Conservation (phyloP, 2,329 filamentous ascomycete genomes). For the Ustulina deusta region DNA sequence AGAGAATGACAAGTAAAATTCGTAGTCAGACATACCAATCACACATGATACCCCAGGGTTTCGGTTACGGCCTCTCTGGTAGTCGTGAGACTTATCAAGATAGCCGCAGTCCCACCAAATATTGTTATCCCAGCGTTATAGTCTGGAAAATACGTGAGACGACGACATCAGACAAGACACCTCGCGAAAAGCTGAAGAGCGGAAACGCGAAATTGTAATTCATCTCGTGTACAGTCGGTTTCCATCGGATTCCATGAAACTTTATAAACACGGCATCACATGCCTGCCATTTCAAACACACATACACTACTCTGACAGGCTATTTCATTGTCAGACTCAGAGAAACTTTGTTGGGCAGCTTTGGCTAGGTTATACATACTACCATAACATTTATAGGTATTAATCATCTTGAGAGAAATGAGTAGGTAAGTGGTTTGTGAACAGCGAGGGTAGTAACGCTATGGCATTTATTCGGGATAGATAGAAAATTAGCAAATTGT, state of each 20-base stretch:
- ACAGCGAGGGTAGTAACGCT: neutral
- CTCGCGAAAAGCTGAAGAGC: neutral
- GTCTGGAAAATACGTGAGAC: neutral
- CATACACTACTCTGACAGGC: neutral
- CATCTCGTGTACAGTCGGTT: neutral
- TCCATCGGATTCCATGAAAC: too few species aligned
- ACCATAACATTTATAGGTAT: too few species aligned
- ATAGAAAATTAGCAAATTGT: neutral
- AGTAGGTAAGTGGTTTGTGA: neutral
- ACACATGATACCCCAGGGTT: slow-evolving; percentile 39
- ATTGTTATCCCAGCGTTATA: neutral
- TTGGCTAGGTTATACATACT: too few species aligned
- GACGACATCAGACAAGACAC: neutral
- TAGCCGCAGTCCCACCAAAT: neutral
- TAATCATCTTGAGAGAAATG: too few species aligned
- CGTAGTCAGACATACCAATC: slow-evolving; percentile 27
- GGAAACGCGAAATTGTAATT: neutral
- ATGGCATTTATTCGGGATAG: neutral
- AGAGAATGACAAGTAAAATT: slow-evolving; percentile 53
- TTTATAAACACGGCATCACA: too few species aligned
- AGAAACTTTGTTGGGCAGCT: neutral
- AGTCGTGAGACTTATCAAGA: neutral
- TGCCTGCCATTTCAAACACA: neutral
- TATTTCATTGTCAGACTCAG: neutral
- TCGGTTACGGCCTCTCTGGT: slow-evolving; percentile 1